Percentiles rank a stretch among this genome's conserved stretches.
phyloP scores from a whole-genome alignment of 148 eudicot genomes.

The Chenopodium quinoa region DNA sequence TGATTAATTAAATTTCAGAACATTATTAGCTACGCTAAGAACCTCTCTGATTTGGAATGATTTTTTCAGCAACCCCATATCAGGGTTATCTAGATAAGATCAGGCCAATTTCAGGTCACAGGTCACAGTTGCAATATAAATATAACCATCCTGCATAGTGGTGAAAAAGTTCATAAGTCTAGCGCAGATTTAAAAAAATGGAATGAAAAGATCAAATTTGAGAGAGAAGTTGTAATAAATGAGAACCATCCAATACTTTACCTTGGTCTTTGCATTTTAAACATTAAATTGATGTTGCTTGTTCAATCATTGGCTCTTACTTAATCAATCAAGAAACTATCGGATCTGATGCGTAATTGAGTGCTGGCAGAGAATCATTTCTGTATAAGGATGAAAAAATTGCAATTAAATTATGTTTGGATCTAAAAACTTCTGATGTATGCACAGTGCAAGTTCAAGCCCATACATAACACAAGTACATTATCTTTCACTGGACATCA shows the following conservation, averaged over 20 bases:
- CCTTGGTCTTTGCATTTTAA: not conserved
- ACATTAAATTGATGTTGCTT: not conserved
- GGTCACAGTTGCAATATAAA: not conserved
- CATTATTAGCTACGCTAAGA: not conserved
- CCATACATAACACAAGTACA: not conserved
- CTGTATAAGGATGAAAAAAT: slow-evolving; percentile 16
- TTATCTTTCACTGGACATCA: not conserved
- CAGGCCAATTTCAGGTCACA: not conserved
- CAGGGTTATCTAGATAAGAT: not conserved
- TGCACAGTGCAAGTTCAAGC: not conserved
- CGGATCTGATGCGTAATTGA: slow-evolving; percentile 33
- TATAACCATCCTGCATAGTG: not conserved
- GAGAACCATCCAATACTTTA: not conserved
- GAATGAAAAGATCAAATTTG: not conserved
- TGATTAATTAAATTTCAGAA: too few species aligned
- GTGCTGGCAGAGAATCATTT: slow-evolving; percentile 23
- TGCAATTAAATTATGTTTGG: not conserved
- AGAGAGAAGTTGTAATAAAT: not conserved
- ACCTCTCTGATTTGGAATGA: not conserved
- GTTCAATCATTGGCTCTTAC: not conserved
- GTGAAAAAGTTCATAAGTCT: not conserved
- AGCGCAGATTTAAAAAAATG: not conserved
- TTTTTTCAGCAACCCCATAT: not conserved
- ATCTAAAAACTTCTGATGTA: not conserved
- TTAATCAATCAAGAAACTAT: slow-evolving; percentile 13